Evolutionary conservation across 257 asterid genomes (phyloP).

Genomic region (Solanum dulcamara): DNA sequence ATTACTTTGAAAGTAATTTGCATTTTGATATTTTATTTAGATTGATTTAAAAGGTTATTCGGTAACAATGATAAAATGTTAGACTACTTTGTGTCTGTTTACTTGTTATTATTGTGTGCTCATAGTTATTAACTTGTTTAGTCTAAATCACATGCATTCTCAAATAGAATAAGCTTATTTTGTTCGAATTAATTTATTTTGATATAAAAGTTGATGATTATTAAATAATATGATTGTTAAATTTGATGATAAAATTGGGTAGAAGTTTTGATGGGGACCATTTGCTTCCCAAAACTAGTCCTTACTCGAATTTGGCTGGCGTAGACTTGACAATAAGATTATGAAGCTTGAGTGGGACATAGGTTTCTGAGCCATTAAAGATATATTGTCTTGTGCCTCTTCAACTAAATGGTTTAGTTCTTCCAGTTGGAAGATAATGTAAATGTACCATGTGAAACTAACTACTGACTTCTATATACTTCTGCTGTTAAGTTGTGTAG

Average conservation of each 20-base stretch:
- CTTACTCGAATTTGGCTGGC: background rate
- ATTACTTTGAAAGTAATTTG: no score
- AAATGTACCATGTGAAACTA: background rate
- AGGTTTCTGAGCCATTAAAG: background rate
- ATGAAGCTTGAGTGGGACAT: background rate
- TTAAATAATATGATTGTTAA: background rate
- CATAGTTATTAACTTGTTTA: background rate
- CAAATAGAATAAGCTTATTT: background rate
- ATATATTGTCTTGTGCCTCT: background rate
- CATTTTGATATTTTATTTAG: background rate
- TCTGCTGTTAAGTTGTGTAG: background rate
- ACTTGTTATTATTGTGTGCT: background rate
- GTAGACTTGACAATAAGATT: background rate
- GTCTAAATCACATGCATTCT: background rate
- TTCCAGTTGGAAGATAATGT: background rate
- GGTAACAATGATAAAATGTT: background rate
- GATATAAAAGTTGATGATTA: background rate
- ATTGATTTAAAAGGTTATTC: background rate
- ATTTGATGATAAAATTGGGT: background rate
- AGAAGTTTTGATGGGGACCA: background rate
- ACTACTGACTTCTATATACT: background rate
- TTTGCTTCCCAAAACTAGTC: background rate
- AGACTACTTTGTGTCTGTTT: background rate
- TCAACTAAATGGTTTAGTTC: background rate
- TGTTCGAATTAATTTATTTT: background rate